Evolutionary conservation across 2,329 filamentous ascomycete species (phyloP), one percentile per base, ranked within the genome.

Genomic region (Neophaeococcomyces aloes): DNA sequence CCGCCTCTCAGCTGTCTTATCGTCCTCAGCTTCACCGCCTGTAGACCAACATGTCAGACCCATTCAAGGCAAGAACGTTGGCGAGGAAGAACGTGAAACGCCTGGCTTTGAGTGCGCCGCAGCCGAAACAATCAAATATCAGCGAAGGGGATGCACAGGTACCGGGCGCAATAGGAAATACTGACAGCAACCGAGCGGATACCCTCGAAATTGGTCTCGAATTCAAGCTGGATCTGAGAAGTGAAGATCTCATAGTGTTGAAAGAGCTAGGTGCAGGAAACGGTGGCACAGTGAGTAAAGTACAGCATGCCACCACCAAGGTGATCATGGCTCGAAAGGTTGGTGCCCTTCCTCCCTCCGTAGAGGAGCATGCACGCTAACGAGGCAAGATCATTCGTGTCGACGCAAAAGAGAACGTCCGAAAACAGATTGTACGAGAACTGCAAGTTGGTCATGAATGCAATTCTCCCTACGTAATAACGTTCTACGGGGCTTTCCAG

Each of bases 41-140:
- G 21, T 15, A 5, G n/a, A n/a, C n/a, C 45, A 50, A 45, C 52
- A 79, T 79, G 72, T 70, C 72, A 52, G 75, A 80, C 59, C 65
- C 68, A 43, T 79, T 81, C 65, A 74, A 78, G 62, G 70, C 74
- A 45, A 71, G 76, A 61, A 93, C 91, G 49, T 83, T 98, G 81
- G 96, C 95, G 80, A 83, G 89, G 74, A 95, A 96, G 78, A 98
- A 98, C 64, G 83, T 94, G 65, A 96, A 96, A 70, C 89, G 88
- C 29, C 81, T 98, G 39, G 88, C 87, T 54, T 73, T 98, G 60
- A 88, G 79, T 58, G 80, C 85, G 38, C 79, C 83, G 18, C 75
- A 83, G 36, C 81, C 86, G 32, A 86, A 86, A 52, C 70, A 77
- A 38, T 69, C 78, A 43, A 77, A 80, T 42, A 80, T 85, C 23